A percentile compares a stretch with the other conserved stretches of the same genome.
Conservation (phyloP, 176 grass and related monocot species). For the Cenchrus purpureus region DNA sequence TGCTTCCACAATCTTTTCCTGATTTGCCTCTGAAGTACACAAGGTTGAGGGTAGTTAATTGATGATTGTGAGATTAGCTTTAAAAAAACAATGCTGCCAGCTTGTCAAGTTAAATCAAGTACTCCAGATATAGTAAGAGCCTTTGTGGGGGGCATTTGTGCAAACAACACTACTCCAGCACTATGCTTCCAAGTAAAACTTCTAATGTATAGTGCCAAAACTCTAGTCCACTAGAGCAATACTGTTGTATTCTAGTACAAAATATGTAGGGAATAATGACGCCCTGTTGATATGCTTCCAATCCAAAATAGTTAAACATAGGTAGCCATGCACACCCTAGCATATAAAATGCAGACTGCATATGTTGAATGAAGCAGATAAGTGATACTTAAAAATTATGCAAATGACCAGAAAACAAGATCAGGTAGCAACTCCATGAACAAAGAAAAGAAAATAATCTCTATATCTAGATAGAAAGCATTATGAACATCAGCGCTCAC, state of each 20-base stretch:
- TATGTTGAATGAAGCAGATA: constrained; percentile 3
- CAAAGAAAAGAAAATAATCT: no score
- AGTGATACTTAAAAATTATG: constrained; percentile 18
- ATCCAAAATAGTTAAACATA: background rate
- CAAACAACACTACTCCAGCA: background rate
- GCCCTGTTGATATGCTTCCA: background rate
- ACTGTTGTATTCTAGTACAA: background rate
- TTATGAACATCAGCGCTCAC: constrained; percentile 47
- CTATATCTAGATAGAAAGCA: background rate
- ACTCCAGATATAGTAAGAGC: constrained; percentile 3
- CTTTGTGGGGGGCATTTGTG: background rate
- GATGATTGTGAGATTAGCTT: constrained; percentile 13
- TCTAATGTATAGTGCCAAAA: background rate
- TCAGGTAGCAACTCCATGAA: background rate
- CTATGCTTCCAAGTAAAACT: constrained; percentile 19
- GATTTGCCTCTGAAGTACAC: constrained; percentile 88
- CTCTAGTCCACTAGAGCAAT: no score
- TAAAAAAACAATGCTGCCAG: background rate
- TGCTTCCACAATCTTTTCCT: constrained; percentile 99
- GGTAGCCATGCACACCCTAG: background rate
- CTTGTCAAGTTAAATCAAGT: constrained; percentile 19
- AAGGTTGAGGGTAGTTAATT: constrained; percentile 35
- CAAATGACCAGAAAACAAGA: constrained; percentile 1
- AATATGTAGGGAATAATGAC: background rate
- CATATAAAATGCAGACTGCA: background rate